Conservation (phyloP, 2,329 filamentous ascomycete genomes). For the Lachnellula subtilissima region DNA sequence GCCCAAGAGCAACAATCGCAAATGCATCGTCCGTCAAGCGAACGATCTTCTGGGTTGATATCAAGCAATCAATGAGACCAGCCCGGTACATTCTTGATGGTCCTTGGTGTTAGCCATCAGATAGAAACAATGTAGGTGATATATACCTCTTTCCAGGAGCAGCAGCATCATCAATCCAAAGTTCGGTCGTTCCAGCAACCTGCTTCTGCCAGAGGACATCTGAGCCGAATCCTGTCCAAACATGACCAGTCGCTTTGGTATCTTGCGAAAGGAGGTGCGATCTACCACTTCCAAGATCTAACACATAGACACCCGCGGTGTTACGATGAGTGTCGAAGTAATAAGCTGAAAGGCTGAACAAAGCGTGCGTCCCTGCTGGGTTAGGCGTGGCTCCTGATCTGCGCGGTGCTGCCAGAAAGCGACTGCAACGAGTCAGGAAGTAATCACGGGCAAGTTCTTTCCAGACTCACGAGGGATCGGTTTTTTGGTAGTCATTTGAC, state of each 20-base stretch:
- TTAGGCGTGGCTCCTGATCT: constrained; percentile 65
- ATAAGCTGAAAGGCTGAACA: constrained; percentile 68
- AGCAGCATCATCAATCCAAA: constrained; percentile 3
- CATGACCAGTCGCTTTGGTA: neutral
- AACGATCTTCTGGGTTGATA: neutral
- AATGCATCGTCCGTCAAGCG: neutral
- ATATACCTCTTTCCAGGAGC: neutral
- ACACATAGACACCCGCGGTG: neutral
- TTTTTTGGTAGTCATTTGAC: neutral
- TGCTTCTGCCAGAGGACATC: constrained; percentile 3
- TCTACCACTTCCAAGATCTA: neutral
- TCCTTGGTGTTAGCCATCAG: neutral
- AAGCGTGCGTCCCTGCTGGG: constrained; percentile 51
- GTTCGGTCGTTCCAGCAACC: neutral
- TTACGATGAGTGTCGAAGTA: constrained; percentile 54
- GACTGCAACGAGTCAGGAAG: neutral
- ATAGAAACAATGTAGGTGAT: neutral
- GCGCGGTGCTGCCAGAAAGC: constrained; percentile 69
- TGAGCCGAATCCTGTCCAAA: neutral
- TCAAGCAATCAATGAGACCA: neutral
- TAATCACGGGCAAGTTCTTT: neutral
- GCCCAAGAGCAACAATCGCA: neutral
- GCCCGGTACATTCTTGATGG: neutral
- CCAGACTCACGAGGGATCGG: neutral
- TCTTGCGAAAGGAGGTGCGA: neutral